Conservation (phyloP, 441 rosid species). For the Melastoma candidum region DNA sequence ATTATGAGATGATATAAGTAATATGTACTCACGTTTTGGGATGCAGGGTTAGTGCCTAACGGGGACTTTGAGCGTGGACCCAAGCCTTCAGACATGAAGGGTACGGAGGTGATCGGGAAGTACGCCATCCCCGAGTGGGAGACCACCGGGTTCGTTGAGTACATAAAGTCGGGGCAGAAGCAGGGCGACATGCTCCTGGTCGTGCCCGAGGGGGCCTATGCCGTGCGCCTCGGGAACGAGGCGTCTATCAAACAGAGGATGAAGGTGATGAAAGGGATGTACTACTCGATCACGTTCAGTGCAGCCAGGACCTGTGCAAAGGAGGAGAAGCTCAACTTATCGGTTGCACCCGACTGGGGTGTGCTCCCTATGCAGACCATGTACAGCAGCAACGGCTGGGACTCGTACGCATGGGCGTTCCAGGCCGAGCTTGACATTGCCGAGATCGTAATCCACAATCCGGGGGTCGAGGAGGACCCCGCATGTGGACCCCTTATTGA, state of each 20-base stretch:
- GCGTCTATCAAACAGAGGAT: slow-evolving; percentile 48
- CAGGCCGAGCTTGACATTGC: slow-evolving; percentile 27
- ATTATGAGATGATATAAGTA: too few species aligned
- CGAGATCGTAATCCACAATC: slow-evolving; percentile 63
- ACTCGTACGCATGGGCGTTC: slow-evolving; percentile 78
- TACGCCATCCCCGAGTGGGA: too few species aligned
- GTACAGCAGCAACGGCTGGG: slow-evolving; percentile 84
- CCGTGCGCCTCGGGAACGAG: slow-evolving; percentile 57
- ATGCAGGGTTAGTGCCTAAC: too few species aligned
- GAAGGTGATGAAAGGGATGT: slow-evolving; percentile 28
- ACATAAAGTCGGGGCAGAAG: slow-evolving; percentile 10
- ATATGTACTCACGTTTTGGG: too few species aligned
- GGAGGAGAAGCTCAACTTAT: slow-evolving; percentile 41
- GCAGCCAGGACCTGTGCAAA: slow-evolving; percentile 65
- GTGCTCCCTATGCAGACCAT: slow-evolving; percentile 69
- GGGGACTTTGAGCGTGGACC: too few species aligned
- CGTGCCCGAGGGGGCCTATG: slow-evolving; percentile 56
- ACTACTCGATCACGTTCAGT: slow-evolving; percentile 52
- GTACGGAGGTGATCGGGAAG: too few species aligned
- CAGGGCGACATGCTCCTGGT: slow-evolving; percentile 68
- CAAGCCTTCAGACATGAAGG: too few species aligned
- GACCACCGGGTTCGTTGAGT: not conserved
- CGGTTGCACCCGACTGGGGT: slow-evolving; percentile 58
- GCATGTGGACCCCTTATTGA: slow-evolving; percentile 90
- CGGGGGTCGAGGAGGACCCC: slow-evolving; percentile 93